phyloP scores from a whole-genome alignment of 139 green algal genomes.

The Zygnema circumcarinatum region DNA sequence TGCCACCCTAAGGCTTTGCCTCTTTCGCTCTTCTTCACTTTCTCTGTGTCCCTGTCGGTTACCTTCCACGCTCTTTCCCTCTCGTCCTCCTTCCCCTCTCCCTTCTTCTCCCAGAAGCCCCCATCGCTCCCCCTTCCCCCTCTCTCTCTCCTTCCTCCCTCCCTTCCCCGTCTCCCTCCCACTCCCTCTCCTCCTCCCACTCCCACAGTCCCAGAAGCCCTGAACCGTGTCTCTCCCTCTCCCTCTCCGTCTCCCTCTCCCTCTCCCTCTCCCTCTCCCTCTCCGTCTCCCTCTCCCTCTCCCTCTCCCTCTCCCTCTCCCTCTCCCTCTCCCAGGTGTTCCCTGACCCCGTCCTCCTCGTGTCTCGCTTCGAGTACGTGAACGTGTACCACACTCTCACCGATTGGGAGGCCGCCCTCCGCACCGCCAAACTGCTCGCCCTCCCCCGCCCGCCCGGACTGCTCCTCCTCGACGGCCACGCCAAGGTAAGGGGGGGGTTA shows the following conservation, averaged over 20 bases:
- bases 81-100: background rate
- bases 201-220: background rate
- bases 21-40: background rate
- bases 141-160: too few species aligned
- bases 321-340: constrained; percentile 21
- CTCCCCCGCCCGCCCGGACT: background rate
- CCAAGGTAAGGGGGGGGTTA: background rate
- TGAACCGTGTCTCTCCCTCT: background rate
- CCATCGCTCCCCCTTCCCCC: background rate
- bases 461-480: constrained; percentile 29
- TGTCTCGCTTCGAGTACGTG: constrained; percentile 32
- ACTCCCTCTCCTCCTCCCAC: background rate
- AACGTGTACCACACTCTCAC: constrained; percentile 46
- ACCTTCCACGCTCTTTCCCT: background rate
- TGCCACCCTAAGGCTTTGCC: background rate
- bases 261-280: constrained; percentile 9
- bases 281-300: background rate
- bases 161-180: background rate
- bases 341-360: background rate
- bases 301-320: background rate
- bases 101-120: too few species aligned
- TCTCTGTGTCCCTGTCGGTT: background rate
- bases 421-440: background rate
- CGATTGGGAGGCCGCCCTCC: constrained; percentile 26
- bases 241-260: background rate